phyloP scores from a whole-genome alignment of 257 asterid genomes.

The Solanum virginianum region DNA sequence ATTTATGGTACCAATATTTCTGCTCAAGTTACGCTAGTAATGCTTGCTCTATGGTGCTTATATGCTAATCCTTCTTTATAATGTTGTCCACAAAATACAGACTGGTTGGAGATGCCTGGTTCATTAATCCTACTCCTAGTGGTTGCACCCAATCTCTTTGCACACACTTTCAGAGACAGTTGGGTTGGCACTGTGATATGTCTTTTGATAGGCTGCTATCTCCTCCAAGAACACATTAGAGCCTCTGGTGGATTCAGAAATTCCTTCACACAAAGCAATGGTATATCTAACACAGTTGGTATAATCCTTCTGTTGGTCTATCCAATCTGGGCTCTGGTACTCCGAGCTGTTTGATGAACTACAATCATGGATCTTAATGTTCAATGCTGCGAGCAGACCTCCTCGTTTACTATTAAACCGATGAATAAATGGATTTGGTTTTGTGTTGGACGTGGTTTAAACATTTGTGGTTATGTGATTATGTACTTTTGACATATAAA shows the following conservation, averaged over 20 bases:
- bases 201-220: constrained; percentile 64
- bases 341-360: constrained; percentile 11
- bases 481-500: not conserved
- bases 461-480: not conserved
- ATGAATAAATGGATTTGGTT: not conserved
- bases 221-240: constrained; percentile 78
- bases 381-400: not conserved
- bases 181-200: constrained; percentile 61
- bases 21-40: not conserved
- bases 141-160: constrained; percentile 73
- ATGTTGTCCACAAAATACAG: constrained; percentile 13
- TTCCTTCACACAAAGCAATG: constrained; percentile 71
- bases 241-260: constrained; percentile 89
- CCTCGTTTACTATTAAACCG: not conserved
- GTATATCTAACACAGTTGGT: constrained; percentile 81
- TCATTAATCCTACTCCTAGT: constrained; percentile 75
- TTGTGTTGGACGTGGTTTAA: not conserved
- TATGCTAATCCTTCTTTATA: not conserved
- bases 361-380: not conserved
- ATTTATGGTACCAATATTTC: not conserved
- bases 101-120: constrained; percentile 93
- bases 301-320: constrained; percentile 57
- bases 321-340: constrained; percentile 69
- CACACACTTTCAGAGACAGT: constrained; percentile 33
- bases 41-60: not conserved